Evolutionary conservation across 345 rosid species (phyloP).

Genomic region (rapeseed (Brassica napus)): Da-Ae NC_063437.1:4179001-4179500

Average conservation of each 20-base stretch:
- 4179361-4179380: neutral
- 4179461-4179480: conserved; percentile 26
- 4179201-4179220: conserved; percentile 3
- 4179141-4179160: neutral
- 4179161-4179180: conserved; percentile 26
- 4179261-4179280: neutral
- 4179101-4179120: neutral
- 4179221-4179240: neutral
- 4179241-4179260: neutral
- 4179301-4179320: neutral
- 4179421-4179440: neutral
- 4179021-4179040: neutral
- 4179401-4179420: neutral
- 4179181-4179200: neutral
- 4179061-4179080: neutral
- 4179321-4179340: no score
- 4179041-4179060: neutral
- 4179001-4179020: neutral
- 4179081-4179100: no score
- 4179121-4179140: conserved; percentile 4
- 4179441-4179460: neutral
- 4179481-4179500: conserved; percentile 16
- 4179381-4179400: neutral
- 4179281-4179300: neutral
- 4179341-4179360: no score